Conservation (phyloP, 192 early-diverging fungal species). For the Coemansia sp. region DNA sequence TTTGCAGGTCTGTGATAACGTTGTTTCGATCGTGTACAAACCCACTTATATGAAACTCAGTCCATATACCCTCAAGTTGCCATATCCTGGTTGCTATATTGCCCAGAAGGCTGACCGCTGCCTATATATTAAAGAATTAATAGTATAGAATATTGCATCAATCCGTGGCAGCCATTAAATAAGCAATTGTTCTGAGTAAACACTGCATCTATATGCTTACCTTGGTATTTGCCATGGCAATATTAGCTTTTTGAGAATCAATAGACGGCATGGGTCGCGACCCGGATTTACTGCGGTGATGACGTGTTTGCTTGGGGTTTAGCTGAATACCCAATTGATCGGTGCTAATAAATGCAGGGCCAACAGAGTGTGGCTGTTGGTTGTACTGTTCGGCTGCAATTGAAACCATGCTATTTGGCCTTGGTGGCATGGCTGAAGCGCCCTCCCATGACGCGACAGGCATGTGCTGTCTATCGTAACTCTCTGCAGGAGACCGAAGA, state of each 20-base stretch:
- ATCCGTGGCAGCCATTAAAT: too few relatives aligned
- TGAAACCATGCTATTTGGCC: slow-evolving; percentile 23
- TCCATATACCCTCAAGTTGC: slow-evolving; percentile 37
- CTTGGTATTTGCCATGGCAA: slow-evolving; percentile 14
- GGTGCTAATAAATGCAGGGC: slow-evolving; percentile 23
- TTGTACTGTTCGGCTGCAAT: not conserved
- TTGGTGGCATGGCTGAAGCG: too few relatives aligned
- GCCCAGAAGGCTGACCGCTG: slow-evolving; percentile 30
- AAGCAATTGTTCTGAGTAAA: too few relatives aligned
- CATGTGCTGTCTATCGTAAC: not conserved
- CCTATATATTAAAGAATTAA: slow-evolving; percentile 10
- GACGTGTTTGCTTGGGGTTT: slow-evolving; percentile 6
- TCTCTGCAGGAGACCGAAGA: not conserved
- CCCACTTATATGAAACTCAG: slow-evolving; percentile 41
- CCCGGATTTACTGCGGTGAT: not conserved
- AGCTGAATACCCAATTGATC: not conserved
- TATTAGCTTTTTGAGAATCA: slow-evolving; percentile 16
- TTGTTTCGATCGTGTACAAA: slow-evolving; percentile 24
- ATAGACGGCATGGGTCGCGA: slow-evolving; percentile 3
- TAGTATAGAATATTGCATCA: not conserved
- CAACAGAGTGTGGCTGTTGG: slow-evolving; percentile 9
- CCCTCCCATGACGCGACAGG: slow-evolving; percentile 4
- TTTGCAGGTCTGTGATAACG: slow-evolving; percentile 15
- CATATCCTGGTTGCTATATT: slow-evolving; percentile 20
- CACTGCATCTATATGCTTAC: slow-evolving; percentile 7